Evolutionary conservation across 345 rosid species (phyloP).

Genomic region (Arabis hirsuta): DNA sequence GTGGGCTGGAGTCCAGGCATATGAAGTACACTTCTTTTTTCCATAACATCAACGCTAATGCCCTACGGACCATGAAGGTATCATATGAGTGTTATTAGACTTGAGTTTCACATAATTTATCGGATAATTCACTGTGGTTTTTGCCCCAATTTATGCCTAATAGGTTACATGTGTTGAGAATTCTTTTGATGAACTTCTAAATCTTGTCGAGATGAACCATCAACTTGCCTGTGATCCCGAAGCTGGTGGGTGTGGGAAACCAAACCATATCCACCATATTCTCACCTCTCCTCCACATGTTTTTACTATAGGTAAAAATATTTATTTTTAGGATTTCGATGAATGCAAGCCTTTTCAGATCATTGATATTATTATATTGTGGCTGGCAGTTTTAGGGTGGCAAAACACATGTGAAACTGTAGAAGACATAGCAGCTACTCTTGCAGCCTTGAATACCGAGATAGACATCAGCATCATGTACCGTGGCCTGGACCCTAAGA

Average conservation of each 20-base stretch:
- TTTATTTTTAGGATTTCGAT: neutral
- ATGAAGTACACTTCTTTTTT: conserved; percentile 90
- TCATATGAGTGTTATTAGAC: conserved; percentile 11
- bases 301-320: conserved; percentile 73
- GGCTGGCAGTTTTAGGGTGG: conserved; percentile 92
- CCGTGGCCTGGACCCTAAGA: conserved; percentile 77
- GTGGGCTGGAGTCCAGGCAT: conserved; percentile 87
- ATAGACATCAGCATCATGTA: conserved; percentile 85
- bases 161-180: conserved; percentile 75
- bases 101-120: neutral
- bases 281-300: conserved; percentile 76
- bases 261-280: conserved; percentile 76
- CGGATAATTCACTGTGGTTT: conserved; percentile 2
- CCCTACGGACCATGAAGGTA: conserved; percentile 92
- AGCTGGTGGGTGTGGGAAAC: conserved; percentile 86
- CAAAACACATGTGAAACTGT: conserved; percentile 88
- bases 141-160: conserved; percentile 32
- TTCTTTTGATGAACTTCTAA: conserved; percentile 77
- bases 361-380: conserved; percentile 4
- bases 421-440: conserved; percentile 83
- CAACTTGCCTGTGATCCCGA: conserved; percentile 91
- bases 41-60: conserved; percentile 92
- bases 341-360: conserved; percentile 21
- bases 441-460: conserved; percentile 75
- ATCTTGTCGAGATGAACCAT: conserved; percentile 87